These are phyloP conservation scores for Podospora appendiculata DNA, from an alignment of 495 filamentous ascomycete species.

Conservation along the genomic window DNA sequence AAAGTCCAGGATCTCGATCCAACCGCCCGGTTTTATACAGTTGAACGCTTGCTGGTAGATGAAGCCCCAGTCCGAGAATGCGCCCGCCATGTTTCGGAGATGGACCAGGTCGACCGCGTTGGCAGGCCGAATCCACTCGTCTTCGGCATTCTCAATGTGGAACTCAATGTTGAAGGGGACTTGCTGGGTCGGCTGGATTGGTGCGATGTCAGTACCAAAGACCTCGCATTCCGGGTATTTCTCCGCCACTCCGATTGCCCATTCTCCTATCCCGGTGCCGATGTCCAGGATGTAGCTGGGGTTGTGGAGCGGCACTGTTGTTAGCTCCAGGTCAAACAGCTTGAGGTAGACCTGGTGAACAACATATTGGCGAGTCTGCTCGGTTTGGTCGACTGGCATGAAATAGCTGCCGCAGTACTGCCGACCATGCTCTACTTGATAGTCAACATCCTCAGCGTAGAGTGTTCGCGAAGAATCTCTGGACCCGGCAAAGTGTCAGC, in stretches of 20 bases:
- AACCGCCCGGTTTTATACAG: slow-evolving; percentile 56
- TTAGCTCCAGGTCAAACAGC: slow-evolving; percentile 51
- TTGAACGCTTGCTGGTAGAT: slow-evolving; percentile 54
- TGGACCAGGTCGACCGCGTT: slow-evolving; percentile 61
- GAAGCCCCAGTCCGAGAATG: slow-evolving; percentile 53
- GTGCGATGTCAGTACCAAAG: slow-evolving; percentile 62
- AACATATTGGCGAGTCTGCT: slow-evolving; percentile 64
- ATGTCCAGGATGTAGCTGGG: slow-evolving; percentile 57
- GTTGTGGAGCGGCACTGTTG: slow-evolving; percentile 47
- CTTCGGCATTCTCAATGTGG: slow-evolving; percentile 61
- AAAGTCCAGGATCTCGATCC: slow-evolving; percentile 56
- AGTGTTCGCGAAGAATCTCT: slow-evolving; percentile 52
- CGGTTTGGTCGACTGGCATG: slow-evolving; percentile 69
- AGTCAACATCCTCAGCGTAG: slow-evolving; percentile 47
- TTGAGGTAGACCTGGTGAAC: slow-evolving; percentile 58
- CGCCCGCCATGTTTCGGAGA: slow-evolving; percentile 53
- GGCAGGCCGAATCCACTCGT: slow-evolving; percentile 46
- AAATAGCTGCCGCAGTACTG: slow-evolving; percentile 63
- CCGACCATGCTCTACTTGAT: slow-evolving; percentile 55
- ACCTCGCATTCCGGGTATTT: slow-evolving; percentile 54
- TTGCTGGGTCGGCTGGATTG: slow-evolving; percentile 43
- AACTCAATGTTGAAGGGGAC: slow-evolving; percentile 60
- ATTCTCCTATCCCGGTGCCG: slow-evolving; percentile 63
- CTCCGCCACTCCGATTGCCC: slow-evolving; percentile 67
- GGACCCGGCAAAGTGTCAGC: not conserved